phyloP scores from a whole-genome alignment of 805 yeast genomes.

The Schwanniomyces sp. region DNA sequence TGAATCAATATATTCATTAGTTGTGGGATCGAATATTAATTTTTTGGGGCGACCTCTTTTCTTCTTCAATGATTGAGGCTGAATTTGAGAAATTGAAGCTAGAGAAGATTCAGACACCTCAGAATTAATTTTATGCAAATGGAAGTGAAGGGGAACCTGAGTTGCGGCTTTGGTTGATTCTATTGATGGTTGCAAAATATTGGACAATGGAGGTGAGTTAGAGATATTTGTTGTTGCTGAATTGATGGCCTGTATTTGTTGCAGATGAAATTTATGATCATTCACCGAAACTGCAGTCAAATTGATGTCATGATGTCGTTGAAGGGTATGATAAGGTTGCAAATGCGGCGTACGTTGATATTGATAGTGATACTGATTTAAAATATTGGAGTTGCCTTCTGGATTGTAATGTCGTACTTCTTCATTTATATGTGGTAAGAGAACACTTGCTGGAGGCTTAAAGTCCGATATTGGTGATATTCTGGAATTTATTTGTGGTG shows the following conservation, averaged over 20 bases:
- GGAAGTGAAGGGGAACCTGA: neutral
- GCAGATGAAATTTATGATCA: neutral
- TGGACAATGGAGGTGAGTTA: neutral
- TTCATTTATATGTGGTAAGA: neutral
- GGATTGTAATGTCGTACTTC: neutral
- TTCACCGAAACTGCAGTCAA: neutral
- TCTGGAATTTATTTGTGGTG: neutral
- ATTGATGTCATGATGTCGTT: neutral
- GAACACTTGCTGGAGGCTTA: neutral
- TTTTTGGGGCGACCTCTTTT: slow-evolving; percentile 44
- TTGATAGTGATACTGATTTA: neutral
- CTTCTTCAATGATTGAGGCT: slow-evolving; percentile 23
- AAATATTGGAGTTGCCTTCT: neutral
- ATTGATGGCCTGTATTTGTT: neutral
- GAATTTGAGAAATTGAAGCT: neutral
- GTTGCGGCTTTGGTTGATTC: neutral
- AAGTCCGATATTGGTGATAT: neutral
- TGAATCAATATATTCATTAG: slow-evolving; percentile 40
- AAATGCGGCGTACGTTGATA: neutral
- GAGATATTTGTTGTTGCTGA: neutral
- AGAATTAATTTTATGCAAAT: neutral
- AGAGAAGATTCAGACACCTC: neutral
- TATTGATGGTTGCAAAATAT: neutral
- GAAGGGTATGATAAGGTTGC: neutral
- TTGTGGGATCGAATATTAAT: slow-evolving; percentile 40